Conservation (phyloP, 129 eudicot genomes). For the Flaveria bidentis region DNA sequence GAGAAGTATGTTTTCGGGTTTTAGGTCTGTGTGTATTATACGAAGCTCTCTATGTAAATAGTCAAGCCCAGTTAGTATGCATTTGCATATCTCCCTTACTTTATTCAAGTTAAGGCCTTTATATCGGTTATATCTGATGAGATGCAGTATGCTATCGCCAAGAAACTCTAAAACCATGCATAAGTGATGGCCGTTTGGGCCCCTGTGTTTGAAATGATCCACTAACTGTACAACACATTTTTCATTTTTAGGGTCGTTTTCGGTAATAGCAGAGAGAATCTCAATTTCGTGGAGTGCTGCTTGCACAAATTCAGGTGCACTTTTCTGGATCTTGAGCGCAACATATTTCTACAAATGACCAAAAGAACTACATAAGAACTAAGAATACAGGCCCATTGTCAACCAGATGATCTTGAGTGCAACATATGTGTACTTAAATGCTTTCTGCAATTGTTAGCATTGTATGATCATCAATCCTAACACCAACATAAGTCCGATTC, state of each 20-base stretch:
- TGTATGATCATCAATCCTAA: constrained; percentile 7
- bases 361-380: constrained; percentile 24
- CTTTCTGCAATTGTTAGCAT: constrained; percentile 12
- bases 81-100: constrained; percentile 85
- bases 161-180: constrained; percentile 99
- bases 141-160: constrained; percentile 84
- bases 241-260: constrained; percentile 66
- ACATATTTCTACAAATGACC: constrained; percentile 56
- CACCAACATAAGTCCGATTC: background rate
- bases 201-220: constrained; percentile 90
- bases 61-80: constrained; percentile 83
- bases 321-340: constrained; percentile 95
- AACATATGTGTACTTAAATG: no score
- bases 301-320: constrained; percentile 93
- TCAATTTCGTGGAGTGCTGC: constrained; percentile 95
- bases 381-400: background rate
- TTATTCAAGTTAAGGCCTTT: constrained; percentile 77
- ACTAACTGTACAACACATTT: constrained; percentile 72
- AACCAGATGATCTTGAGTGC: background rate
- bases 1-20: constrained; percentile 95
- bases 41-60: constrained; percentile 81
- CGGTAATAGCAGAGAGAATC: constrained; percentile 67
- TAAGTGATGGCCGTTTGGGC: constrained; percentile 94
- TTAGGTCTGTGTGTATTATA: constrained; percentile 81
- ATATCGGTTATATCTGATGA: constrained; percentile 75